Percentiles rank a stretch among this genome's conserved stretches.
Conservation (phyloP, 2,329 filamentous ascomycete species). For the Xylariaceae sp. region DNA sequence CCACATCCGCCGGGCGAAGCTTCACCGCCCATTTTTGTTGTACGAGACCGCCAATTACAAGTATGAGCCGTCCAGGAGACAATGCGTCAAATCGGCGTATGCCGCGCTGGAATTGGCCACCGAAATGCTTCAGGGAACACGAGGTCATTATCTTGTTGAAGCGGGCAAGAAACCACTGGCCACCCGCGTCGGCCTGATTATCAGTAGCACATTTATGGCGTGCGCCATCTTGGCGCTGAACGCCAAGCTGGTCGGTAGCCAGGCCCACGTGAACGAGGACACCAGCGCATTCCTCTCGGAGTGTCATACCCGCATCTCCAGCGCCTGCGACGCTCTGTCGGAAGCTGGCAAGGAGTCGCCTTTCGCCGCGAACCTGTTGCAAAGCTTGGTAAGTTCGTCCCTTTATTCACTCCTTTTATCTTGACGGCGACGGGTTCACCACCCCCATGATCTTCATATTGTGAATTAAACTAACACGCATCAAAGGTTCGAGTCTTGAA, state of each 20-base stretch:
- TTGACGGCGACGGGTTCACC: no score
- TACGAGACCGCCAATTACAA: conserved; percentile 14
- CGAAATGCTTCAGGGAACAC: conserved; percentile 16
- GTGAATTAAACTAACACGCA: conserved; percentile 1
- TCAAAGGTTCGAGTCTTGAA: conserved; percentile 17
- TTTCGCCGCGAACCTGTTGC: conserved; percentile 22
- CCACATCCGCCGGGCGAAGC: conserved; percentile 25
- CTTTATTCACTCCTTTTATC: neutral
- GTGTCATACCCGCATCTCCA: conserved; percentile 13
- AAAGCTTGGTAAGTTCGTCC: conserved; percentile 12
- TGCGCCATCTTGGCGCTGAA: conserved; percentile 23
- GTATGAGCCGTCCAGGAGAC: conserved; percentile 17
- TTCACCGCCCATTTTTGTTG: conserved; percentile 29
- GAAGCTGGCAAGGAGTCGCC: conserved; percentile 18
- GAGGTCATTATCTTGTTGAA: neutral
- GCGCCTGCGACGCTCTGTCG: conserved; percentile 22
- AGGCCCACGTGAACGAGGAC: neutral
- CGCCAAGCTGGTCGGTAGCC: conserved; percentile 3
- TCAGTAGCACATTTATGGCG: conserved; percentile 24
- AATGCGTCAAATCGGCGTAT: conserved; percentile 27
- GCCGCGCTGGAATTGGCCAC: conserved; percentile 22
- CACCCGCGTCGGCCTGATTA: conserved; percentile 23
- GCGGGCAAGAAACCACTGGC: conserved; percentile 4
- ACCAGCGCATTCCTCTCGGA: conserved; percentile 7
- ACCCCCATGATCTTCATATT: neutral